A percentile compares a stretch with the other conserved stretches of the same genome.
Evolutionary conservation across 129 eudicot genomes (phyloP).

Genomic region (Arctium lappa): DNA sequence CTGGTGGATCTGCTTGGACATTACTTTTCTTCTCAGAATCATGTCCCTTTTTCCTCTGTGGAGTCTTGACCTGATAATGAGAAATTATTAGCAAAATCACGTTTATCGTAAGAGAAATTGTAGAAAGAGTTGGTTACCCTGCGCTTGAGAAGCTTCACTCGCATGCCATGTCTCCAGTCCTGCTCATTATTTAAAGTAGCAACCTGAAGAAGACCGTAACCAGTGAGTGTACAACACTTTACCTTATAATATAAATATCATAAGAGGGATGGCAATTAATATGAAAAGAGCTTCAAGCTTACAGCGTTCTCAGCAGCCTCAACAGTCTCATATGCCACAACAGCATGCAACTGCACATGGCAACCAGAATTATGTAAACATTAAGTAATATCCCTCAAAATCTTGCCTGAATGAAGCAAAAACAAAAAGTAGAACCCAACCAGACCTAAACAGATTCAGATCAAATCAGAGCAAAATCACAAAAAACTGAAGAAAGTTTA

Average conservation of each 20-base stretch:
- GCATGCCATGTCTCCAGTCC: conserved; percentile 94
- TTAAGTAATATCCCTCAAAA: neutral
- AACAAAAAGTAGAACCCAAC: neutral
- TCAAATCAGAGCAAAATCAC: neutral
- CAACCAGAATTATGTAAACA: conserved; percentile 1
- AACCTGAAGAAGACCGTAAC: conserved; percentile 45
- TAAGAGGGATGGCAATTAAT: neutral
- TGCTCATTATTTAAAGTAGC: conserved; percentile 79
- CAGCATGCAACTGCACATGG: conserved; percentile 71
- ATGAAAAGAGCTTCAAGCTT: conserved; percentile 25
- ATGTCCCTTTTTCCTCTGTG: conserved; percentile 44
- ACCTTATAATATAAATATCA: neutral
- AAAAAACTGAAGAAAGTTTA: neutral
- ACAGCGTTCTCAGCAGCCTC: conserved; percentile 99
- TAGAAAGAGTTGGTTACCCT: conserved; percentile 32
- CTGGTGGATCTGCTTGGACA: conserved; percentile 46
- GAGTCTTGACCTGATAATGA: conserved; percentile 51
- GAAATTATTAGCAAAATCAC: conserved; percentile 13
- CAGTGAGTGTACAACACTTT: neutral
- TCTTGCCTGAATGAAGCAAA: neutral
- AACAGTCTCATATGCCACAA: conserved; percentile 72
- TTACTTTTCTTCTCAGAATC: conserved; percentile 58
- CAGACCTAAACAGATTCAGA: neutral
- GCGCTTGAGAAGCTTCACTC: conserved; percentile 87
- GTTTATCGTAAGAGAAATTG: neutral